Conservation (phyloP, 768 basidiomycete genomes). For the Rhizopogon vesiculosus region DNA sequence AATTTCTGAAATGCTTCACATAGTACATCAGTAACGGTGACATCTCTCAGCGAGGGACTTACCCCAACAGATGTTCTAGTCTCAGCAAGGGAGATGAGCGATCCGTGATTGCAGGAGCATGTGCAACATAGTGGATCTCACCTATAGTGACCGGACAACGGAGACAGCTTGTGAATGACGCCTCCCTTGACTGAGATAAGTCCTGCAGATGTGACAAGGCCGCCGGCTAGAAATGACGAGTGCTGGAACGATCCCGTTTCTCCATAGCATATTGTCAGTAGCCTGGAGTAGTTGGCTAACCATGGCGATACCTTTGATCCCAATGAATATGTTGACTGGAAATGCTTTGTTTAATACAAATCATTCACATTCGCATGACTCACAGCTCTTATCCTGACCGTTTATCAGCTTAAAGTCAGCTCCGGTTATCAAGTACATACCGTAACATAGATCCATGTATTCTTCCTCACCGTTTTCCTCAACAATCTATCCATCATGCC, state of each 20-base stretch:
- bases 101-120: not conserved
- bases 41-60: slow-evolving; percentile 5
- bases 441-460: slow-evolving; percentile 69
- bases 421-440: slow-evolving; percentile 25
- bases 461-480: slow-evolving; percentile 51
- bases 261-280: slow-evolving; percentile 4
- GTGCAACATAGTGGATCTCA: slow-evolving; percentile 10
- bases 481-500: slow-evolving; percentile 51
- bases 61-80: slow-evolving; percentile 51
- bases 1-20: slow-evolving; percentile 52
- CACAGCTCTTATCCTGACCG: slow-evolving; percentile 49
- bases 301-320: slow-evolving; percentile 47
- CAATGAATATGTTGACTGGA: slow-evolving; percentile 60
- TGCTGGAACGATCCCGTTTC: slow-evolving; percentile 62
- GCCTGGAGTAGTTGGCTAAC: not conserved
- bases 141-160: slow-evolving; percentile 66
- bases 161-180: slow-evolving; percentile 53
- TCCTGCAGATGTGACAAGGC: slow-evolving; percentile 61
- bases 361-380: slow-evolving; percentile 11
- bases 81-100: not conserved
- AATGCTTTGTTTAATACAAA: not conserved
- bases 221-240: slow-evolving; percentile 55
- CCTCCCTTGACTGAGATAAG: slow-evolving; percentile 63
- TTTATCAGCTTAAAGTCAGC: not conserved
- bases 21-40: not conserved